Percentiles rank a stretch among this genome's conserved stretches.
phyloP scores from a whole-genome alignment of 108 stramenopile genomes.

The Phaeodactylum tricornutum region DNA sequence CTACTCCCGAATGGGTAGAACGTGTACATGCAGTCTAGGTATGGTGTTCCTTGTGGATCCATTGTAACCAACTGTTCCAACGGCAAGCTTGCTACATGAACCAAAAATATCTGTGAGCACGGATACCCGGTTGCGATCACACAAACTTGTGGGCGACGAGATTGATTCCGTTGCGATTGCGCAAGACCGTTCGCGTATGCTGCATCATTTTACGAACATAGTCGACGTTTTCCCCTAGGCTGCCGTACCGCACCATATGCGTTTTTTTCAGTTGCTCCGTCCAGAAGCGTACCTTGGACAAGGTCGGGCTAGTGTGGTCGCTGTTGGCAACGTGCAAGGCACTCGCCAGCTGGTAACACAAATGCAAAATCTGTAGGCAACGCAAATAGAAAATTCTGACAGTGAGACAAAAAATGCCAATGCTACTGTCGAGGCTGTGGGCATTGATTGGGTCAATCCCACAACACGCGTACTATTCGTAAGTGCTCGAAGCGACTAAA shows the following conservation, averaged over 20 bases:
- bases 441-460: no score
- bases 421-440: background rate
- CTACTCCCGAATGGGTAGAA: no score
- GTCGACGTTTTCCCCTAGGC: constrained; percentile 44
- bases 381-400: background rate
- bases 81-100: no score
- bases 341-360: constrained; percentile 49
- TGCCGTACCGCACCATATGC: constrained; percentile 56
- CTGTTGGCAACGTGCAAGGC: constrained; percentile 12
- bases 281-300: constrained; percentile 61
- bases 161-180: constrained; percentile 19
- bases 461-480: no score
- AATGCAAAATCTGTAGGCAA: constrained; percentile 32
- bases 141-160: no score
- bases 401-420: background rate
- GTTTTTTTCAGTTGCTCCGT: constrained; percentile 62
- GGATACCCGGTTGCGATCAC: no score
- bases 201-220: constrained; percentile 41
- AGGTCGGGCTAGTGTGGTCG: constrained; percentile 14
- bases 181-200: constrained; percentile 49
- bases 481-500: no score
- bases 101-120: no score
- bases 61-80: no score
- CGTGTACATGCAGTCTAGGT: no score
- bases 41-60: no score